Percentiles rank a stretch among this genome's conserved stretches.
Evolutionary conservation across 768 basidiomycete species (phyloP).

Genomic region (Cantharellus anzutake): DNA sequence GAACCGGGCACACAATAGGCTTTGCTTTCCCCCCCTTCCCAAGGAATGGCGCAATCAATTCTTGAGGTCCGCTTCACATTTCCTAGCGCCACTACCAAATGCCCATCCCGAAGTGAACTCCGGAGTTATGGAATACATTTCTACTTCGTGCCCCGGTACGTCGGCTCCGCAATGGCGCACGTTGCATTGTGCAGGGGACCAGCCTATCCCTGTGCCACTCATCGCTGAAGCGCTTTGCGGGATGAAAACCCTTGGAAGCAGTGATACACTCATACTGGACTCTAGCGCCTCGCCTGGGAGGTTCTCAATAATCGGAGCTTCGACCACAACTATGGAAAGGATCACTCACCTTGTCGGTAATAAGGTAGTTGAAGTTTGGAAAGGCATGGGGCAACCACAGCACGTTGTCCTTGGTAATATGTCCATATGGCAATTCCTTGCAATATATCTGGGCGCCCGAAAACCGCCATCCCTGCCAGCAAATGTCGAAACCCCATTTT

Average conservation of each 20-base stretch:
- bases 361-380: background rate
- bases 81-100: background rate
- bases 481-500: slow-evolving; percentile 42
- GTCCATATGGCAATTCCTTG: slow-evolving; percentile 52
- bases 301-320: slow-evolving; percentile 49
- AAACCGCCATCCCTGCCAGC: slow-evolving; percentile 26
- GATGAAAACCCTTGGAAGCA: slow-evolving; percentile 19
- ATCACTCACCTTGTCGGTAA: slow-evolving; percentile 41
- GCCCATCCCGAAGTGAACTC: background rate
- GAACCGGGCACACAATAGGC: slow-evolving; percentile 24
- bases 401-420: too few species aligned
- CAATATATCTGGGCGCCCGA: slow-evolving; percentile 40
- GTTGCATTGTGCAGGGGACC: slow-evolving; percentile 2
- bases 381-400: too few species aligned
- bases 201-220: slow-evolving; percentile 20
- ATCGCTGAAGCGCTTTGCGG: slow-evolving; percentile 49
- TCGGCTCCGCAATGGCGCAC: background rate
- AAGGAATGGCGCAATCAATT: background rate
- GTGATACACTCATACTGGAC: slow-evolving; percentile 54
- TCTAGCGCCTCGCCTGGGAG: slow-evolving; percentile 60
- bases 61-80: background rate
- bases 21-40: background rate
- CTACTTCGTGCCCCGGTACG: background rate
- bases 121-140: background rate
- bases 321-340: slow-evolving; percentile 33